Base-by-base conservation (phyloP, 2,329 filamentous ascomycete species). In the Claviceps lovelessii region DNA sequence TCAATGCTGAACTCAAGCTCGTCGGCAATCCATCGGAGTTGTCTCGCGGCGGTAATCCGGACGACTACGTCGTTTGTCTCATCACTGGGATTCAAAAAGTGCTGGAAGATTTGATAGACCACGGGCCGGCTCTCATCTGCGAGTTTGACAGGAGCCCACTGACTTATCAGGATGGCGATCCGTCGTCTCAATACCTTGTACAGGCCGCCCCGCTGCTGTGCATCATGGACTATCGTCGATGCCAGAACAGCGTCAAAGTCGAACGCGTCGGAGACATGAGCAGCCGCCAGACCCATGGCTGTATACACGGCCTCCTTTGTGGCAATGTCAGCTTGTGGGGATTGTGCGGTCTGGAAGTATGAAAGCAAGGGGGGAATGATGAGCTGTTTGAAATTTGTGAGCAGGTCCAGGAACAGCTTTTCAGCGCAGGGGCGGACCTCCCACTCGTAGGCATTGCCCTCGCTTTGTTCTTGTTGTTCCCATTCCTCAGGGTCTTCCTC, bases 291-390 rank as follows among this genome's bases (percentile, higher is more conserved):
- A 3, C 91, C 90, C 72, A 98, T 85, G 11, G 91, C 90, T 5
- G 88, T 94, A 65, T 98, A 98, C 0, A 97, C 83, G 0, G 91
- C 91, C 66, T 98, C 93, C 66, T 96, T 97, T 57, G 87, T 82
- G 17, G 93, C 77, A 13, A 97, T 79, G 59, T 93, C 83, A 11
- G 73, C 67, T 37, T 76, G 65, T 6, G 79, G 76, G 72, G 81
- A 80, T 57, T 88, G 84, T 54, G 90, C 86, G 8, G 81, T 83
- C 59, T 85, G 78, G 67, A 97, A 96, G 61, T 96, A 94, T 51
- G 79, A 76, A 48, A 97, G 73, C 33, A 98, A 73, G 17, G 89
- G 90, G 49, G 85, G 80, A 10, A 88, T 80, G 44, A 97, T 78
- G 33, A 94, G 75, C 49, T 84, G 75, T 70, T 93, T 95, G 76